Conservation (phyloP, 306 rosid species). For the Clitoria ternatea region DNA sequence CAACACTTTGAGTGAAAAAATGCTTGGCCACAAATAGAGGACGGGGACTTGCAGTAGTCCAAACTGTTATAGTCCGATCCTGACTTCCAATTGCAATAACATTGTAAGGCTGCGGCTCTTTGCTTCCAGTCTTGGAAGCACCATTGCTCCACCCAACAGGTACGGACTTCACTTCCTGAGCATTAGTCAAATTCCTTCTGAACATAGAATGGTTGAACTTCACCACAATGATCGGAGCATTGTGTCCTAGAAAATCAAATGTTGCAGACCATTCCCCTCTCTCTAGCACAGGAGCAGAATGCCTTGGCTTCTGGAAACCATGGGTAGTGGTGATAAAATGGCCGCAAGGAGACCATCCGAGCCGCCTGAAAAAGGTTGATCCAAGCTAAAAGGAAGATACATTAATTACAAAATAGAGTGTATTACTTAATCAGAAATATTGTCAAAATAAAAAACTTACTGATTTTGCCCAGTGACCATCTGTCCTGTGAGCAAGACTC, state of each 20-base stretch:
- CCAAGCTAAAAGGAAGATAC: conserved; percentile 71
- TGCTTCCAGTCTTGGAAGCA: conserved; percentile 69
- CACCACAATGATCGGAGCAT: conserved; percentile 94
- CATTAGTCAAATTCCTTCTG: conserved; percentile 54
- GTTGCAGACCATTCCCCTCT: conserved; percentile 99
- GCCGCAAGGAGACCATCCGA: conserved; percentile 99
- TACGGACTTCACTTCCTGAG: conserved; percentile 71
- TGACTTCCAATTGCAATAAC: conserved; percentile 99
- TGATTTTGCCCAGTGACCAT: conserved; percentile 96
- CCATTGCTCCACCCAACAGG: conserved; percentile 90
- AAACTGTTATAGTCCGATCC: conserved; percentile 93
- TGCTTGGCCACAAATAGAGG: conserved; percentile 99
- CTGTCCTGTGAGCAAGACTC: conserved; percentile 98
- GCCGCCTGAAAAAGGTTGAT: conserved; percentile 95
- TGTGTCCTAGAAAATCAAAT: conserved; percentile 96
- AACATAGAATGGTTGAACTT: conserved; percentile 98
- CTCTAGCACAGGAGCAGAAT: conserved; percentile 98
- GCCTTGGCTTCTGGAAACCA: conserved; percentile 99
- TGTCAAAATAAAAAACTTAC: conserved; percentile 48
- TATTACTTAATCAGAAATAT: conserved; percentile 4
- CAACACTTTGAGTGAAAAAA: conserved; percentile 94
- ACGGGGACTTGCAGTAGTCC: conserved; percentile 98
- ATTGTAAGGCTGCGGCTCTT: conserved; percentile 86
- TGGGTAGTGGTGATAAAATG: conserved; percentile 98
- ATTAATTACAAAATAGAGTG: conserved; percentile 34